Evolutionary conservation across 352 stramenopile species (phyloP), one percentile per base, ranked within the genome.

Genomic region (Globisporangium splendens): DNA sequence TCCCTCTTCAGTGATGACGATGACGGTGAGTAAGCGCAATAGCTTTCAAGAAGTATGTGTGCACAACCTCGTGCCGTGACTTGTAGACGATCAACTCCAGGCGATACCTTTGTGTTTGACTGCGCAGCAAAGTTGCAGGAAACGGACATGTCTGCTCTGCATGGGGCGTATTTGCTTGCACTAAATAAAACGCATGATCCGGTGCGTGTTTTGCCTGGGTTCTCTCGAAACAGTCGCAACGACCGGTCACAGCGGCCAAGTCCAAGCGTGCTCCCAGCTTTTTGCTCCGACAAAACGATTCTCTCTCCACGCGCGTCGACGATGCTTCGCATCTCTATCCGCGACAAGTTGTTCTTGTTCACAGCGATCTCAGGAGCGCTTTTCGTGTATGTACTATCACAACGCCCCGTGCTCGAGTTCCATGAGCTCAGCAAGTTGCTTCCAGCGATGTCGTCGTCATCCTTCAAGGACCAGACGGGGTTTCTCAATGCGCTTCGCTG

Each of bases 401-500:
- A 72, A 39, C 33, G 63, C 10, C 57, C 65, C 17, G 59, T 71
- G 47, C 55, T 86, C 14, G 51, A 70, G 38, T 86, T 85, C 47
- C 55, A 70, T 15, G 47, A 76, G 42, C 61, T 86, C 8, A 56
- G 21, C 24, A 52, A 14, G 18, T 54, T 22, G 46, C 62, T 61
- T 65, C 50, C 75, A 8, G 59, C 61, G n/a, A 31, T 50, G n/a
- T 52, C 58, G 18, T 31, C 58, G 42, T 44, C 39, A 3, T 8
- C 49, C 5, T 77, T 86, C 44, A 66, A 71, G 38, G 56, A 62
- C 5, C 75, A 73, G 18, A 62, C 50, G 8, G 75, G 79, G 20
- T 89, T 88, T 47, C 62, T 75, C 50, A 69, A 64, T 33, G 75
- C 80, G 8, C 41, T 86, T 15, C 75, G 68, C 14, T 90, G 77